Evolutionary conservation across 352 stramenopile species (phyloP), one percentile per base, ranked within the genome.

Genomic region (Phytophthora meadii): DNA sequence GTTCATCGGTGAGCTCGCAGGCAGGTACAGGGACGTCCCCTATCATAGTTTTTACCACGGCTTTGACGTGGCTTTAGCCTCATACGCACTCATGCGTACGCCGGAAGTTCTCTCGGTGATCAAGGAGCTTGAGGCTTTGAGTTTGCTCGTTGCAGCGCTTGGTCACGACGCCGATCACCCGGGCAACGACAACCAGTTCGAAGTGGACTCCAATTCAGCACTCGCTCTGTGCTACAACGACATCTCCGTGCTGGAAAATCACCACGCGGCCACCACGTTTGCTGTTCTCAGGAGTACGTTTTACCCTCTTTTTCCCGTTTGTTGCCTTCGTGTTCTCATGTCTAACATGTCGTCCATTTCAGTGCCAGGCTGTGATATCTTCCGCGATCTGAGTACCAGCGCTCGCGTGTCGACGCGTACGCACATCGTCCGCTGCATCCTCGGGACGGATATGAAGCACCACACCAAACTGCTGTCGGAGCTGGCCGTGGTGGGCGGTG

Each of bases 191-290:
- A 97, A 97, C 60, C 80, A 90, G 65, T 97, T 97, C 47, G 83
- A 97, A 65, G 77, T 97, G 24, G 84, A 93, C 54, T 90, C 84
- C 6, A 81, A 71, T 54, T 94, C 88, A 10, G 37, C 69, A 5
- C 72, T 97, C 11, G 90, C 91, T 6, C 69, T 97, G 12, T 90
- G 83, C 50, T 97, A 97, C 81, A 97, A 97, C 56, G 89, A 97
- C 66, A 82, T 89, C 11, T 94, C 87, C 3, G 91, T 97, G 22
- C 76, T 97, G 1, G 90, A 97, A 68, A 96, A 95, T 25, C 86
- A 97, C 58, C 89, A 97, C 53, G 78, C 84, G 32, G 84, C 84
- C n/a, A 88, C 74, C 11, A 94, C 87, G 0, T 96, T 94, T 32
- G 55, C 65, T 7, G 77, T 93, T 10, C 66, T 96, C 11, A 69